A percentile compares a stretch with the other conserved stretches of the same genome.
phyloP scores from a whole-genome alignment of 1,284 basidiomycete genomes.

The Irpex lacteus region DNA sequence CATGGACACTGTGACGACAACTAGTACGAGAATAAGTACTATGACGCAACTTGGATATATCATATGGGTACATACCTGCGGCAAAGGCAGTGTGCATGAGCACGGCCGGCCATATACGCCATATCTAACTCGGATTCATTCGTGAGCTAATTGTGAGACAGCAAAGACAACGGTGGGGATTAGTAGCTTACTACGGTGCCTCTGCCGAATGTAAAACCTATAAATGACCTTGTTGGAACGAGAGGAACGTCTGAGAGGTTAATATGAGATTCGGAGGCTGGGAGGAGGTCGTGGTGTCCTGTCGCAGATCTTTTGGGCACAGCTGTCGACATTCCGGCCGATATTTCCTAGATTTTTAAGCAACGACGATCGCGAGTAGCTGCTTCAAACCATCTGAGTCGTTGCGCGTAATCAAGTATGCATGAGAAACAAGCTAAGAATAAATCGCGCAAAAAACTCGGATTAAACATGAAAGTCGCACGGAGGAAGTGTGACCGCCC shows the following conservation, averaged over 20 bases:
- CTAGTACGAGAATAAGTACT: constrained; percentile 22
- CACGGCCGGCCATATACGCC: constrained; percentile 68
- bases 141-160: constrained; percentile 11
- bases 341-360: background rate
- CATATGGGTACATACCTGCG: constrained; percentile 33
- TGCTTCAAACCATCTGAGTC: too few relatives aligned
- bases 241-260: constrained; percentile 17
- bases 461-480: too few relatives aligned
- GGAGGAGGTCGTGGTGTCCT: constrained; percentile 24
- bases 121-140: constrained; percentile 38
- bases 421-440: background rate
- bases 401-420: too few relatives aligned
- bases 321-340: background rate
- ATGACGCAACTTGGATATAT: background rate
- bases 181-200: constrained; percentile 56
- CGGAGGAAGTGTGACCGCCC: background rate
- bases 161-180: too few relatives aligned
- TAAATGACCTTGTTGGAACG: constrained; percentile 27
- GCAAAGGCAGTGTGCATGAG: constrained; percentile 59
- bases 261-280: constrained; percentile 22
- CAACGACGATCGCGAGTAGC: too few relatives aligned
- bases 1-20: constrained; percentile 45
- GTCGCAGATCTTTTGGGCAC: constrained; percentile 1
- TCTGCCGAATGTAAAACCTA: constrained; percentile 59
- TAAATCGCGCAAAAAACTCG: background rate